Base-by-base conservation (phyloP, 352 stramenopile genomes). In the Pythium monospermum region DNA sequence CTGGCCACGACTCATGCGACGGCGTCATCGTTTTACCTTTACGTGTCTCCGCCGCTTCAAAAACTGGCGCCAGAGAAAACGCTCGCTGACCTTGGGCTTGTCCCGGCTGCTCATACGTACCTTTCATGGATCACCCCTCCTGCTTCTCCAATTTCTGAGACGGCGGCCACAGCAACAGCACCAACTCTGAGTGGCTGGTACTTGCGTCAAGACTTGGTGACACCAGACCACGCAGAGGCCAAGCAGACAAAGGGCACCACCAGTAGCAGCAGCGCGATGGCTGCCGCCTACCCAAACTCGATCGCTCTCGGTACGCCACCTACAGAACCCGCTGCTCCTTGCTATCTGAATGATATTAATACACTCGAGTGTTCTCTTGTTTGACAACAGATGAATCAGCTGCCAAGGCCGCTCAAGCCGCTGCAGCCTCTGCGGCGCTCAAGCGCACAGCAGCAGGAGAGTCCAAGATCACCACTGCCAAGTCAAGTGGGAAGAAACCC, bases 101-200 rank as follows among this genome's bases (percentile, higher is more conserved):
- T 93, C 21, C 84, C 84, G 42, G 84, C 84, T 26, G 83, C 82
- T 12, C 62, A 89, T 36, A 66, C 63, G 47, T 93, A 93, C 53
- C 62, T 95, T 1, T 87, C 76, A 25, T 95, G 84, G 84, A 49
- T 69, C 18, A 62, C 72, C 31, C n/a, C 36, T 12, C 52, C 57
- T 3, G 38, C 65, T 50, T 25, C 66, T 36, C 6, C 49, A 8
- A 59, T 68, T n/a, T 48, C 56, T 11, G 36, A 43, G 26, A 1
- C 37, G 3, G n/a, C 21, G 16, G 37, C 23, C 27, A 5, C 44
- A 18, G 11, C 48, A 3, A 27, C 26, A 18, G 35, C 31, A 15
- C 43, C 42, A 8, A 15, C 40, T 5, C 33, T 45, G 18, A 43
- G 64, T 16, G 76, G 75, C 8, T 85, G 69, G 30, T 90, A 91